Percentiles rank a stretch among this genome's conserved stretches.
Conservation (phyloP, 345 rosid genomes). For the Litchi chinensis region DNA sequence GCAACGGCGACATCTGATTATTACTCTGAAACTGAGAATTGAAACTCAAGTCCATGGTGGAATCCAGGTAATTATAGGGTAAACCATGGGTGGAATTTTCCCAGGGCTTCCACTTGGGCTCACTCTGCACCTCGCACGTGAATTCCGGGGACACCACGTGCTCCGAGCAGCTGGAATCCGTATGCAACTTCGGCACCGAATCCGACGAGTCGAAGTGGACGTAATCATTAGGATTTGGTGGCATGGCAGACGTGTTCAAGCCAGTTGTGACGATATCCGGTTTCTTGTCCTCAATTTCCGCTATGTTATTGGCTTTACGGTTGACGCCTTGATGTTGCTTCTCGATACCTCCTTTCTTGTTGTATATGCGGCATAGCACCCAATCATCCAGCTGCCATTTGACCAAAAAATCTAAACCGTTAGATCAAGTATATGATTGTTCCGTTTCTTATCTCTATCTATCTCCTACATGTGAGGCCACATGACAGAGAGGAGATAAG, state of each 20-base stretch:
- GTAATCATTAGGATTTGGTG: slow-evolving; percentile 33
- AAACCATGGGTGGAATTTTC: slow-evolving; percentile 32
- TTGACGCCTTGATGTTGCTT: slow-evolving; percentile 30
- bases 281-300: slow-evolving; percentile 43
- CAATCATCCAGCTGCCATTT: slow-evolving; percentile 86
- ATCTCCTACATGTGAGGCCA: not conserved
- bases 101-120: slow-evolving; percentile 65
- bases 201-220: slow-evolving; percentile 70
- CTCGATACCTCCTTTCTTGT: slow-evolving; percentile 83
- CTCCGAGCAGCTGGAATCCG: slow-evolving; percentile 84
- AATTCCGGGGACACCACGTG: slow-evolving; percentile 82
- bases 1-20: slow-evolving; percentile 64
- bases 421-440: not conserved
- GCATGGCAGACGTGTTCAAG: slow-evolving; percentile 19
- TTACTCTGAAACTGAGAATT: slow-evolving; percentile 38
- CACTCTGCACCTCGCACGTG: slow-evolving; percentile 93
- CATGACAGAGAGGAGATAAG: slow-evolving; percentile 17
- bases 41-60: slow-evolving; percentile 39
- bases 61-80: slow-evolving; percentile 54
- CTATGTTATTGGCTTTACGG: not conserved
- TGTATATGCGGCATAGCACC: slow-evolving; percentile 95
- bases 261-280: slow-evolving; percentile 32
- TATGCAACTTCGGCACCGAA: slow-evolving; percentile 77
- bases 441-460: not conserved
- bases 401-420: not conserved